phyloP scores from a whole-genome alignment of 2,329 filamentous ascomycete genomes.

The Xylariaceae sp. region DNA sequence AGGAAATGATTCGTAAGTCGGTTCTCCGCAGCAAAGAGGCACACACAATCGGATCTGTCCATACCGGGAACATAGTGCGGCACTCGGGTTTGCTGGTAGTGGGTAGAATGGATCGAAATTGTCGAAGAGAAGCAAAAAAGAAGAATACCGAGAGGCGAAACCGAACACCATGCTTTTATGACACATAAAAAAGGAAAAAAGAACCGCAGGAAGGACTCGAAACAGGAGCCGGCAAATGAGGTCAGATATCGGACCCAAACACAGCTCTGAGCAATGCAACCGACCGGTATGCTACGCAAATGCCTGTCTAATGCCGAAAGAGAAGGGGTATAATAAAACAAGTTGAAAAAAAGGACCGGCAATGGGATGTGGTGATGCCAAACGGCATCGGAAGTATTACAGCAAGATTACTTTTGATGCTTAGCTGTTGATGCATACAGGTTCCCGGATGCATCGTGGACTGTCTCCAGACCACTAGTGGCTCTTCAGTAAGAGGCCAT shows the following conservation, averaged over 20 bases:
- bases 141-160: constrained; percentile 17
- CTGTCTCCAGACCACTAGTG: neutral
- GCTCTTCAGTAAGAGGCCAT: constrained; percentile 62
- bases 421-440: neutral
- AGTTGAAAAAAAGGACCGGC: constrained; percentile 11
- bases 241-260: constrained; percentile 38
- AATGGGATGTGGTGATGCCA: constrained; percentile 4
- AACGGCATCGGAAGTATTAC: neutral
- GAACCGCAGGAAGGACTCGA: neutral
- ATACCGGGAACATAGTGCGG: neutral
- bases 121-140: constrained; percentile 13
- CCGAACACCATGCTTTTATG: constrained; percentile 33
- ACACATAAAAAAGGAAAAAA: constrained; percentile 19
- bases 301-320: constrained; percentile 36
- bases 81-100: constrained; percentile 8
- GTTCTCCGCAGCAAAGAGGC: constrained; percentile 6
- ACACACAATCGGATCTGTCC: constrained; percentile 16
- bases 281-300: constrained; percentile 37
- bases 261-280: constrained; percentile 34
- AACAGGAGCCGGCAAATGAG: constrained; percentile 24
- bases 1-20: constrained; percentile 14
- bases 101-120: constrained; percentile 3
- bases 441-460: neutral
- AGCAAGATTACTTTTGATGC: neutral
- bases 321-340: constrained; percentile 34